Evolutionary conservation across 495 filamentous ascomycete genomes (phyloP).

Genomic region (Ascodesmis nigricans): DNA sequence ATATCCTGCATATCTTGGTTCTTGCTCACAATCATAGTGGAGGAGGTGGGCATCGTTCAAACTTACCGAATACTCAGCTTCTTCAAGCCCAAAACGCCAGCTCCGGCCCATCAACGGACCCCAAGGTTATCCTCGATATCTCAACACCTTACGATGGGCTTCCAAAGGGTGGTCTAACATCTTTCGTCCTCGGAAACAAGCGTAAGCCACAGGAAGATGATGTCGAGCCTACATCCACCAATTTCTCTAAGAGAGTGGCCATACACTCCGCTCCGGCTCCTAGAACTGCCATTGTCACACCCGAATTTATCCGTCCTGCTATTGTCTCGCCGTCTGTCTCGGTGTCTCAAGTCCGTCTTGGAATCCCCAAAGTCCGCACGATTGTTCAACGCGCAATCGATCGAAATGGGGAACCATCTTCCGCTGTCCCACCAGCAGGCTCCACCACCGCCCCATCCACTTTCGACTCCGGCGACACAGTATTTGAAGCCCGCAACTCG

Average conservation of each 20-base stretch:
- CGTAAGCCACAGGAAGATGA: slow-evolving; percentile 57
- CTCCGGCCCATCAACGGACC: slow-evolving; percentile 34
- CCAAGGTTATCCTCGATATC: slow-evolving; percentile 70
- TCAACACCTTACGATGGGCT: slow-evolving; percentile 88
- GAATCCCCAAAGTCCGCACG: slow-evolving; percentile 67
- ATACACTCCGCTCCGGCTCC: slow-evolving; percentile 34
- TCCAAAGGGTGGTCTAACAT: slow-evolving; percentile 67
- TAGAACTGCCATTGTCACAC: slow-evolving; percentile 45
- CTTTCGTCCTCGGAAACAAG: slow-evolving; percentile 81
- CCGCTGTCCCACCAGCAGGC: slow-evolving; percentile 10
- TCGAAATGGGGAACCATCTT: slow-evolving; percentile 21
- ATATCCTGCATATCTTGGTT: slow-evolving; percentile 3
- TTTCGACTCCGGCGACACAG: slow-evolving; percentile 30
- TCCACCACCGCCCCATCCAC: slow-evolving; percentile 24
- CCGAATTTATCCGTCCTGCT: slow-evolving; percentile 72
- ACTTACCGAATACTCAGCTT: slow-evolving; percentile 21
- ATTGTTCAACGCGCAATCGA: slow-evolving; percentile 51
- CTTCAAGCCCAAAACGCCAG: slow-evolving; percentile 30
- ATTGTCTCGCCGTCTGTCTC: slow-evolving; percentile 57
- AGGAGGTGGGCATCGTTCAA: slow-evolving; percentile 20
- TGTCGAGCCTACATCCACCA: slow-evolving; percentile 36
- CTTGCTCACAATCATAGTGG: slow-evolving; percentile 4
- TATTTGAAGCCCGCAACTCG: slow-evolving; percentile 57
- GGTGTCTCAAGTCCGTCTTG: slow-evolving; percentile 68
- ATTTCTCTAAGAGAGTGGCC: slow-evolving; percentile 33